Evolutionary conservation across 257 asterid species (phyloP), one percentile per base, ranked within the genome.

Genomic region (Solanum lycopersicoides): DNA sequence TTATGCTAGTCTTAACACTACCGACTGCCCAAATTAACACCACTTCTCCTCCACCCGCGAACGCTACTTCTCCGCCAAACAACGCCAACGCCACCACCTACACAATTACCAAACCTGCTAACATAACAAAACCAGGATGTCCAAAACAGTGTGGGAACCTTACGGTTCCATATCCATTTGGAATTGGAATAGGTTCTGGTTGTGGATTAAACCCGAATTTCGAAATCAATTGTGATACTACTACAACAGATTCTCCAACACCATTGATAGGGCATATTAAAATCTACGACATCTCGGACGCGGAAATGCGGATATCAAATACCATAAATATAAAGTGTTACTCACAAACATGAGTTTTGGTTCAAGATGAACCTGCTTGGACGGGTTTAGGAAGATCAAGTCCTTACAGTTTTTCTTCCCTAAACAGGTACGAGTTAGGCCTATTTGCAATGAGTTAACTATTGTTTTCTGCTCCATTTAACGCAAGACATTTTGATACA

Each of bases 381-480:
- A 39, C 2, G 42, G 5, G 9, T 39, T 68, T 93, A 59, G 60
- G 18, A 12, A 20, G 28, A 8, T 87, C 92, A 21, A 28, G 28
- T 2, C 91, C 96, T 1, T 93, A 63, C 90, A 92, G 91, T 87
- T 94, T 92, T 88, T 94, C 98, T 4, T 88, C 89, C 12, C 59
- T 87, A 2, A 95, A 95, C 91, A 91, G 83, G 87, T 72, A 34
- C 3, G 9, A 34, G 15, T 28, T 28, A 28, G 30, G 30, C 42
- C 0, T 5, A 71, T 34, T 39, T 9, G 42, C 42, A 39, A 1
- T 11, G 12, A 18, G 76, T 32, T 41, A 28, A 28, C 30, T 28
- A 28, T 28, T 28, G 30, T 28, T 28, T 28, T 28, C 30, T 28
- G 30, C 30, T 28, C 30, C 30, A 28, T 28, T 28, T 28, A 28